Conservation (phyloP, 2,329 filamentous ascomycete genomes). For the Talaromyces sp. region DNA sequence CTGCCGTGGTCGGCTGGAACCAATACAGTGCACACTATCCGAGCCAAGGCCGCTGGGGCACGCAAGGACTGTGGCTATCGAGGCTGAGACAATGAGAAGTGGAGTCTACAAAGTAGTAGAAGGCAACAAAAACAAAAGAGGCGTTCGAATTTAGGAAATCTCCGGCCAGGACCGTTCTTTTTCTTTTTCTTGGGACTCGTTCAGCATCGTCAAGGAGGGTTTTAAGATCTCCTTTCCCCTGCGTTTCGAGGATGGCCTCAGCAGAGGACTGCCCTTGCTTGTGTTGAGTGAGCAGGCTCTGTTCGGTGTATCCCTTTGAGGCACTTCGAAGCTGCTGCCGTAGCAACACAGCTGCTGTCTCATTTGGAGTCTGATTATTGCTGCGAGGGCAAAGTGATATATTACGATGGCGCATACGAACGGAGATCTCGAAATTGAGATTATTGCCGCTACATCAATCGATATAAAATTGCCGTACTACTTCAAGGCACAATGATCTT, state of each 20-base stretch:
- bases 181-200: background rate
- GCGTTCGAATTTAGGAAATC: background rate
- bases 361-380: background rate
- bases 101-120: background rate
- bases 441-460: background rate
- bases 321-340: constrained; percentile 1
- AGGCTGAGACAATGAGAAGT: background rate
- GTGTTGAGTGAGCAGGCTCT: background rate
- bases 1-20: background rate
- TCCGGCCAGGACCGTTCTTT: background rate
- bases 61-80: background rate
- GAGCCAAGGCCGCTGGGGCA: background rate
- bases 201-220: constrained; percentile 4
- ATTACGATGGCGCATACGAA: background rate
- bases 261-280: constrained; percentile 8
- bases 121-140: background rate
- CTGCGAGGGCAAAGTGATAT: constrained; percentile 6
- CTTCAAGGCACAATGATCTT: background rate
- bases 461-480: background rate
- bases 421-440: background rate
- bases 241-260: background rate
- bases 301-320: background rate
- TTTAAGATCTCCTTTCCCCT: constrained; percentile 7
- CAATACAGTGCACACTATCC: background rate
- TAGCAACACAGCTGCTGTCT: constrained; percentile 4